Evolutionary conservation across 306 rosid species (phyloP).

Genomic region (Sphenostylis stenocarpa): DNA sequence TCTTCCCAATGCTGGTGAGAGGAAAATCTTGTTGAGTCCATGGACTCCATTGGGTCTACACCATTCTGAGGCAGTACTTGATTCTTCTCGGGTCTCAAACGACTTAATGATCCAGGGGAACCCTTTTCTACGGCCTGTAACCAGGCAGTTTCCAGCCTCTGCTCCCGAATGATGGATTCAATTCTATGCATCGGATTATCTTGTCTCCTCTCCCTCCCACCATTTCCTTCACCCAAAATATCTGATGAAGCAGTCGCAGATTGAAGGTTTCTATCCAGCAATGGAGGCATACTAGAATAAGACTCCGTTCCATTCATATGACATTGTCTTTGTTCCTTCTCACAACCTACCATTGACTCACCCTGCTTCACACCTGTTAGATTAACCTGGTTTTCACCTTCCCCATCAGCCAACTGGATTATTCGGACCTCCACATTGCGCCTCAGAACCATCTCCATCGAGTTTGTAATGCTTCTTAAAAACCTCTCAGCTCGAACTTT

Average conservation of each 20-base stretch:
- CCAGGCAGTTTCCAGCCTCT: slow-evolving; percentile 97
- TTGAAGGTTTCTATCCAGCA: slow-evolving; percentile 57
- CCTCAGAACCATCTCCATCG: slow-evolving; percentile 91
- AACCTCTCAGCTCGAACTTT: slow-evolving; percentile 94
- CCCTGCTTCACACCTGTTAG: slow-evolving; percentile 43
- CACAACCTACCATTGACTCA: slow-evolving; percentile 33
- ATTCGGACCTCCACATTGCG: slow-evolving; percentile 89
- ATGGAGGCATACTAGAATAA: slow-evolving; percentile 53
- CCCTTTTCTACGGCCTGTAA: slow-evolving; percentile 87
- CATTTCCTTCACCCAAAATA: slow-evolving; percentile 53
- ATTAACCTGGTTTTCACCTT: slow-evolving; percentile 52
- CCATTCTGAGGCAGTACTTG: slow-evolving; percentile 93
- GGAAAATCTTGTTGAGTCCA: slow-evolving; percentile 57
- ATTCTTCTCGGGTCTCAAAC: slow-evolving; percentile 86
- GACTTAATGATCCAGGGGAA: slow-evolving; percentile 82
- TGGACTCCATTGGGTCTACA: slow-evolving; percentile 59
- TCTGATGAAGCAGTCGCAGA: slow-evolving; percentile 62
- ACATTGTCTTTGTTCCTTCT: slow-evolving; percentile 49
- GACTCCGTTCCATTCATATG: slow-evolving; percentile 41
- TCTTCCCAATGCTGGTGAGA: slow-evolving; percentile 77
- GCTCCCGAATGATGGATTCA: slow-evolving; percentile 92
- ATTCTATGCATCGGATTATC: slow-evolving; percentile 89
- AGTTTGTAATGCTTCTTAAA: slow-evolving; percentile 89
- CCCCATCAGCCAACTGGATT: slow-evolving; percentile 73
- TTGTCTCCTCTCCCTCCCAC: slow-evolving; percentile 48